Evolutionary conservation across 2,329 filamentous ascomycete genomes (phyloP).

Genomic region (Neopestalotiopsis clavispora): DNA sequence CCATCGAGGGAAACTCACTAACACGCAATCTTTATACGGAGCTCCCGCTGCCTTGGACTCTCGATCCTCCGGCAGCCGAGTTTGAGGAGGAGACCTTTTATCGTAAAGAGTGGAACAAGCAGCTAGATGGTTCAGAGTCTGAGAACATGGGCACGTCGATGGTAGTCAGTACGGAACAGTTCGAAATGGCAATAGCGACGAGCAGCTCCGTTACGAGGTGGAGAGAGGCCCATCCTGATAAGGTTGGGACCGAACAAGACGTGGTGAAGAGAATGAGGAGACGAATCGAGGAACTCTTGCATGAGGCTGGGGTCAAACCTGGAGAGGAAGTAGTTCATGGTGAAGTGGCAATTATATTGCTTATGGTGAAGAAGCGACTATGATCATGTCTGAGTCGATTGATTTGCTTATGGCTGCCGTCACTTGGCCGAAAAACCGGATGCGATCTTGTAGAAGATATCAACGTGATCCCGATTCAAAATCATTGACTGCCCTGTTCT

Average conservation of each 20-base stretch:
- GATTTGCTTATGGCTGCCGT: neutral
- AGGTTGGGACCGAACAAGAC: constrained; percentile 44
- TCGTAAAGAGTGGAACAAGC: constrained; percentile 47
- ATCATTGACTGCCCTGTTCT: too few species aligned
- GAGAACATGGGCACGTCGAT: constrained; percentile 30
- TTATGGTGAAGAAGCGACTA: constrained; percentile 19
- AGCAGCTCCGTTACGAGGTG: constrained; percentile 47
- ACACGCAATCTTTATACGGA: constrained; percentile 44
- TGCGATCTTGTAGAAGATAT: too few species aligned
- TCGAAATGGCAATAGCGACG: constrained; percentile 43
- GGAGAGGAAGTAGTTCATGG: constrained; percentile 37
- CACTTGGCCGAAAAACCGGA: too few species aligned
- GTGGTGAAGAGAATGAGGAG: constrained; percentile 36
- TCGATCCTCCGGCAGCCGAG: constrained; percentile 32
- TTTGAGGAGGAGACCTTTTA: constrained; percentile 46
- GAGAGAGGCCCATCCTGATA: constrained; percentile 48
- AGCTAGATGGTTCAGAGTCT: constrained; percentile 26
- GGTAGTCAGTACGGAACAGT: constrained; percentile 33
- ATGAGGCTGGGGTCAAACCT: constrained; percentile 39
- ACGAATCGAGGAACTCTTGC: constrained; percentile 33
- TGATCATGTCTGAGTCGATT: neutral
- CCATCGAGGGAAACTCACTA: constrained; percentile 47
- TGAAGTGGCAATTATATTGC: neutral
- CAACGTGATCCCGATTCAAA: too few species aligned
- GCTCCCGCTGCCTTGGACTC: constrained; percentile 55